Percentiles rank a stretch among this genome's conserved stretches.
Evolutionary conservation across 768 basidiomycete species (phyloP).

Genomic region (Lentinula lateritia): DNA sequence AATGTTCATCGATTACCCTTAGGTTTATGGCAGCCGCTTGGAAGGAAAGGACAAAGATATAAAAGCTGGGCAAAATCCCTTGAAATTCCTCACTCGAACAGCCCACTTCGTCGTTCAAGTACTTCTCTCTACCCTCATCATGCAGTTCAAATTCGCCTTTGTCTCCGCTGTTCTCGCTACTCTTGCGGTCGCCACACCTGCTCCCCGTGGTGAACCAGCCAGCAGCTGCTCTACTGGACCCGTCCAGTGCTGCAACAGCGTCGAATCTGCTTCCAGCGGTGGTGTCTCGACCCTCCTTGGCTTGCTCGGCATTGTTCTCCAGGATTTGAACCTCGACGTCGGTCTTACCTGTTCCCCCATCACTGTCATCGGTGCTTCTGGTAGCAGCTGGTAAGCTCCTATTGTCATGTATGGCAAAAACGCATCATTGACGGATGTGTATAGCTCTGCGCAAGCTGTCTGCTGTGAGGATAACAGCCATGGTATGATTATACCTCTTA

Average conservation of each 20-base stretch:
- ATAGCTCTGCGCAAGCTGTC: neutral
- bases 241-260: neutral
- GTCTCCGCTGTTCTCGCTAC: neutral
- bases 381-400: neutral
- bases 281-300: conserved; percentile 8
- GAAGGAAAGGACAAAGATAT: neutral
- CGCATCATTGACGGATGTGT: neutral
- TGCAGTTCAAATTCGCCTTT: conserved; percentile 7
- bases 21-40: neutral
- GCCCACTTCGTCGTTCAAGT: conserved; percentile 1
- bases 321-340: conserved; percentile 23
- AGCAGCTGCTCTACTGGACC: conserved; percentile 1
- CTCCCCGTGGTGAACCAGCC: neutral
- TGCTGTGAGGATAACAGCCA: neutral
- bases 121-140: neutral
- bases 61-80: neutral
- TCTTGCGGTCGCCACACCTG: neutral
- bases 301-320: conserved; percentile 38
- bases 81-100: conserved; percentile 2
- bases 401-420: neutral
- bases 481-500: neutral
- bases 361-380: conserved; percentile 1
- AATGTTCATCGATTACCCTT: too few species aligned
- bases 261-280: neutral
- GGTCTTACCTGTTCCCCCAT: neutral